phyloP scores from a whole-genome alignment of 148 eudicot genomes.

The Beta vulgaris region DNA sequence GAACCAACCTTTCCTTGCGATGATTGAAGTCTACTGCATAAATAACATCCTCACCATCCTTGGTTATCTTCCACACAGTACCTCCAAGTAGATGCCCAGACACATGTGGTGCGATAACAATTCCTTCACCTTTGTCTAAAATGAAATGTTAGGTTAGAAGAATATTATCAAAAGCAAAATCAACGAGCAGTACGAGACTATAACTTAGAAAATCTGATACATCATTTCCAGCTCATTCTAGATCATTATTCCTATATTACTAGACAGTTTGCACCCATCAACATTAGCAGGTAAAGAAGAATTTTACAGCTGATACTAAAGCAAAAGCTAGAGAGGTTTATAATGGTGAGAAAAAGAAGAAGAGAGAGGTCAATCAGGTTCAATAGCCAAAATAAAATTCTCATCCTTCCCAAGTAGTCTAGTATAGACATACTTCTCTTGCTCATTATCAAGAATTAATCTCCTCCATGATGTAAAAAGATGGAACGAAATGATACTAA shows the following conservation, averaged over 20 bases:
- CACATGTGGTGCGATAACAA: conserved; percentile 94
- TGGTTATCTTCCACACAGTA: conserved; percentile 89
- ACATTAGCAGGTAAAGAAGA: conserved; percentile 7
- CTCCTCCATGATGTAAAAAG: neutral
- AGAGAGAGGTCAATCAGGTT: neutral
- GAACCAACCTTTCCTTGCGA: conserved; percentile 80
- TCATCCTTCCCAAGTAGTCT: neutral
- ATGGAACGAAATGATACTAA: conserved; percentile 28
- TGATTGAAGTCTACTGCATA: conserved; percentile 98
- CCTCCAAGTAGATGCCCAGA: conserved; percentile 98
- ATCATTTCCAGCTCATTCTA: neutral
- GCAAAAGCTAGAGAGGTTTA: conserved; percentile 1
- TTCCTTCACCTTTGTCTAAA: conserved; percentile 94
- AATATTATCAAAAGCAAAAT: neutral
- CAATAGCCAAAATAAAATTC: neutral
- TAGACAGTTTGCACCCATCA: conserved; percentile 4
- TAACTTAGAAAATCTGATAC: neutral
- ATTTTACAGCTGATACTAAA: neutral
- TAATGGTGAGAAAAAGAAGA: neutral
- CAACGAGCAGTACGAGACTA: conserved; percentile 11
- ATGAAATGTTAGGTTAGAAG: conserved; percentile 20
- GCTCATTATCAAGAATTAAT: neutral
- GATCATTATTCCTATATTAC: neutral
- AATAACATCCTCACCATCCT: conserved; percentile 94
- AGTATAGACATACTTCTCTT: neutral